Percentiles rank a stretch among this genome's conserved stretches.
Evolutionary conservation across 192 early-diverging fungal species (phyloP).

Genomic region (Backusella mclennaniae): DNA sequence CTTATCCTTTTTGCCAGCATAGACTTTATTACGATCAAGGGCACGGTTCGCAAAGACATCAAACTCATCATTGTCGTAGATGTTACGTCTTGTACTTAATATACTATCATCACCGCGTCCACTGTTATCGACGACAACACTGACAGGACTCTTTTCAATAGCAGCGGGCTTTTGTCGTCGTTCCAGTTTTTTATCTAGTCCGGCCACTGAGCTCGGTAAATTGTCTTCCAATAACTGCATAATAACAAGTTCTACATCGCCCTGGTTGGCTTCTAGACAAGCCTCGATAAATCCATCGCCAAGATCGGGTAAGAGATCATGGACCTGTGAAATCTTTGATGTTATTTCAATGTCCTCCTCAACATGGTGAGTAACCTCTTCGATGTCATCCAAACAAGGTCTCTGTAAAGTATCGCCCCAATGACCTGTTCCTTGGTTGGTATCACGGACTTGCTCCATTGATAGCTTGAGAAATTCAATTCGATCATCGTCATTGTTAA

Average conservation of each 20-base stretch:
- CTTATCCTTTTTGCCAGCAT: conserved; percentile 71
- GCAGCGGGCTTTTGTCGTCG: conserved; percentile 25
- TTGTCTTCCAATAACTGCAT: conserved; percentile 77
- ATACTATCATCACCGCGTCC: background rate
- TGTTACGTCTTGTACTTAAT: conserved; percentile 60
- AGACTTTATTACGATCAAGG: conserved; percentile 64
- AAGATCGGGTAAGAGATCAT: conserved; percentile 86
- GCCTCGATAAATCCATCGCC: conserved; percentile 91
- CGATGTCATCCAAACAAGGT: background rate
- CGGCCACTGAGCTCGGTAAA: conserved; percentile 63
- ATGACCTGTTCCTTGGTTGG: conserved; percentile 25
- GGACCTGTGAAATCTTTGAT: conserved; percentile 72
- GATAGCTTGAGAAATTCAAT: conserved; percentile 64
- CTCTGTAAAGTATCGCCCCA: conserved; percentile 1
- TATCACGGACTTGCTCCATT: conserved; percentile 67
- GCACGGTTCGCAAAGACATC: conserved; percentile 74
- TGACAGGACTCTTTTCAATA: background rate
- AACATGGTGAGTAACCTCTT: background rate
- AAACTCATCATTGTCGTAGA: conserved; percentile 94
- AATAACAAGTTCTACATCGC: conserved; percentile 71
- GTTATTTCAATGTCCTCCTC: conserved; percentile 58
- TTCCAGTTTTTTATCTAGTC: conserved; percentile 61
- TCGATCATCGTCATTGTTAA: conserved; percentile 50
- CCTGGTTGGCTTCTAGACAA: conserved; percentile 66
- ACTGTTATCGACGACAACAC: background rate